Conservation (phyloP, 805 yeast genomes). For the Lipomyces mesembrius region DNA sequence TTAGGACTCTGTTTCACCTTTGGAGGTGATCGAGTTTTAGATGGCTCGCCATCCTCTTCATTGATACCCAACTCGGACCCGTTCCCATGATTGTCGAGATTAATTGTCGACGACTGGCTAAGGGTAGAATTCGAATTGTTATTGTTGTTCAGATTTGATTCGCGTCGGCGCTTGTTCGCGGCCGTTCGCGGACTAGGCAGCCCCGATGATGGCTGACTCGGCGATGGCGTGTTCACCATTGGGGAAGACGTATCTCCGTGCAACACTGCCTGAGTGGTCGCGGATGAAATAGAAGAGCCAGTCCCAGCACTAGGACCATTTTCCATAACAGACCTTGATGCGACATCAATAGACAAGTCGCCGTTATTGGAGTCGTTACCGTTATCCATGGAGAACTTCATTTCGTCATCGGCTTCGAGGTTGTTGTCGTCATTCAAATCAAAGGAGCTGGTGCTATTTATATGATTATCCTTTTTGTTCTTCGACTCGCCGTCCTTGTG, state of each 20-base stretch:
- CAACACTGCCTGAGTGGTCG: background rate
- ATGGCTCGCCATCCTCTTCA: conserved; percentile 19
- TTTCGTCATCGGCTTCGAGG: conserved; percentile 2
- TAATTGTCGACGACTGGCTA: conserved; percentile 4
- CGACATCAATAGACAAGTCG: background rate
- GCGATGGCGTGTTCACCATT: conserved; percentile 21
- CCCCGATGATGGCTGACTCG: conserved; percentile 15
- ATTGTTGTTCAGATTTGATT: background rate
- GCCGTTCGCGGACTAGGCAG: conserved; percentile 19
- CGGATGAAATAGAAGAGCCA: background rate
- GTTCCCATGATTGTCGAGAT: background rate
- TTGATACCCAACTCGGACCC: conserved; percentile 6
- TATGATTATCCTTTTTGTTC: background rate
- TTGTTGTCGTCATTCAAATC: conserved; percentile 1
- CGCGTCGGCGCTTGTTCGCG: conserved; percentile 26
- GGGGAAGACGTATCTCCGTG: conserved; percentile 16
- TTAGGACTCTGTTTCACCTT: conserved; percentile 6
- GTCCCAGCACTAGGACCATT: background rate
- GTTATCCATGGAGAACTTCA: background rate
- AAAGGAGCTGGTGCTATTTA: background rate
- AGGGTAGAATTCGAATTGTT: conserved; percentile 6
- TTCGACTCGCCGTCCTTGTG: background rate
- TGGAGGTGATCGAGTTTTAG: background rate
- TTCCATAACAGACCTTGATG: background rate
- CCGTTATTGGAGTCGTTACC: conserved; percentile 5